Base-by-base conservation (phyloP, 2,329 filamentous ascomycete genomes). In the Xylariomycetidae sp. region DNA sequence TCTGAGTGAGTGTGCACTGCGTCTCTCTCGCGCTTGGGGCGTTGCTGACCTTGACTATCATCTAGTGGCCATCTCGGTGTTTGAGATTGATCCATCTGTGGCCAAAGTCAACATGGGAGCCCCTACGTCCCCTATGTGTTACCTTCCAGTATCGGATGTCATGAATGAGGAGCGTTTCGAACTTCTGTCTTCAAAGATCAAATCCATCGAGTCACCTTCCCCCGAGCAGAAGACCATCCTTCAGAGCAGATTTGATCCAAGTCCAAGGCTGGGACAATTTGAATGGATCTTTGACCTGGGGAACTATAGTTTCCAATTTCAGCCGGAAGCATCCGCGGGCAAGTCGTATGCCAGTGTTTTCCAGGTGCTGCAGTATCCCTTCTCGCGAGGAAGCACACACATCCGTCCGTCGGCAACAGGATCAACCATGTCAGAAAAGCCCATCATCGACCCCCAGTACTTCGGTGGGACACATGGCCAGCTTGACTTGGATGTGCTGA, bases 351-450 rank as follows among this genome's bases (percentile, higher is more conserved):
- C 57, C 7, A 70, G 65, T 3, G 62, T 72, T 56, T 42, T 73
- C 0, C 63, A 66, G 36, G 66, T 72, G 37, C 50, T 74, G 1
- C 69, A 73, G 38, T 71, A 74, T 47, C 70, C 72, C 0, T 70
- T 70, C 18, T 66, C 67, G 0, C 54, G 59, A 3, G 72, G 72
- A 0, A 64, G 57, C 2, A 56, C 74, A 8, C 71, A 75, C 38
- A 62, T 74, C 31, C 50, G 37, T 3, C 17, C 31, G 9, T 15
- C 16, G n/a, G 3, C 8, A 23, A n/a, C 8, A 23, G 20, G 33
- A 42, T 11, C 34, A 34, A 11, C 30, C 33, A 10, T 33, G 9
- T 27, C 45, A 14, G 25, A 55, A 16, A 28, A 50, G 30, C 62
- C 61, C 0, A 17, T 49, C 10, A 69, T 71, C 20, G 54, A 71